Evolutionary conservation across 2,329 filamentous ascomycete species (phyloP), one percentile per base, ranked within the genome.

Genomic region (Phyllosticta ampelicida): DNA sequence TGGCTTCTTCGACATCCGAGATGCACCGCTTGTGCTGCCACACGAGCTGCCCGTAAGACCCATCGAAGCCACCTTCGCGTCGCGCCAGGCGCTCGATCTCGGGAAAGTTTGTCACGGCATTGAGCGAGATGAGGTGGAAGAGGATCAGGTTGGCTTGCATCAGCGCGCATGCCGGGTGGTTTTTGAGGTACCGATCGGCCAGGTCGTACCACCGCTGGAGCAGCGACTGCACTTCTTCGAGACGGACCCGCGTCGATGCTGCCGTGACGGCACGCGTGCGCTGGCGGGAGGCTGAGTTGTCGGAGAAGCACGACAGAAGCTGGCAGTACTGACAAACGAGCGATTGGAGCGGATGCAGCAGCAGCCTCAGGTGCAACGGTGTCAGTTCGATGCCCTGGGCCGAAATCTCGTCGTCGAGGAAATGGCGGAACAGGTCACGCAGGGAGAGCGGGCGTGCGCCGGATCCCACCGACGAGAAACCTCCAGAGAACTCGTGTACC

Each of bases 41-140:
- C 9, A 79, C 66, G 13, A 78, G 72, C 48, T 81, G 78, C 73
- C 80, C 80, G 65, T 79, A 80, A 3, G 77, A 76, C 8, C 78
- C 78, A 61, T 84, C 78, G 51, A 81, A 76, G 20, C 73, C 76
- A 18, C 73, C 76, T 60, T 87, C 84, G 36, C 80, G 77, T 16
- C 85, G 78, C 3, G 85, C 85, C 9, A 88, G 74, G 3, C 79
- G 77, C 71, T 89, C 86, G 51, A 88, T 82, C 63, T 85, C 82
- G 1, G 81, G 77, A 65, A 88, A 86, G 69, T 82, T 83, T 16
- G 84, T 85, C 26, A 86, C 79, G 9, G 82, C 80, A 63, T 87
- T 87, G 60, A 89, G 77, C 53, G 80, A 84, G 66, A 89, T 83
- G 49, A 89, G 77, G 64, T 89, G 86, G 68, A 86, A 88, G 61